Evolutionary conservation across 2,329 filamentous ascomycete genomes (phyloP).

Genomic region (Aspergillus melleus): DNA sequence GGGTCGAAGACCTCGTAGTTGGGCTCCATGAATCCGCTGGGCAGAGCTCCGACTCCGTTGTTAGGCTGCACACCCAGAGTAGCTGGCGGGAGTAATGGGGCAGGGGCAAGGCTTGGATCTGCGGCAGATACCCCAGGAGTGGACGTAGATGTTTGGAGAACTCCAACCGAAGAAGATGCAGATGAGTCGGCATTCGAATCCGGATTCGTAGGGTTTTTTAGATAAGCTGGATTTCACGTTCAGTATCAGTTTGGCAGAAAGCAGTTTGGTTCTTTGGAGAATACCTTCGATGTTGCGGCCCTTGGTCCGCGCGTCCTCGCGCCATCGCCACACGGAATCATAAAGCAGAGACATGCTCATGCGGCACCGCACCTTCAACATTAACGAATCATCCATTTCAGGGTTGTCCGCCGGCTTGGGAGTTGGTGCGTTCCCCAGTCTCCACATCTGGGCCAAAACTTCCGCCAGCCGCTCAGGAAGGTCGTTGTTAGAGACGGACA

Average conservation of each 20-base stretch:
- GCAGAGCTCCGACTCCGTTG: constrained; percentile 27
- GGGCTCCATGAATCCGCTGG: constrained; percentile 61
- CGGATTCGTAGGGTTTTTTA: constrained; percentile 83
- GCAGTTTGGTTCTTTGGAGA: constrained; percentile 27
- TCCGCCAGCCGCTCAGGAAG: constrained; percentile 64
- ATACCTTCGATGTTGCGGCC: constrained; percentile 72
- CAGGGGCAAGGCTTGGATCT: constrained; percentile 48
- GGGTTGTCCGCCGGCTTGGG: constrained; percentile 28
- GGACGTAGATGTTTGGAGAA: constrained; percentile 36
- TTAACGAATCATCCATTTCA: constrained; percentile 49
- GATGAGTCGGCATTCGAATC: constrained; percentile 75
- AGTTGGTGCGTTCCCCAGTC: constrained; percentile 43
- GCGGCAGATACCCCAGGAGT: constrained; percentile 38
- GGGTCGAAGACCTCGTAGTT: constrained; percentile 90
- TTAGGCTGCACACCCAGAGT: constrained; percentile 31
- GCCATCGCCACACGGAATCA: constrained; percentile 68
- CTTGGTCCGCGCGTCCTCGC: constrained; percentile 65
- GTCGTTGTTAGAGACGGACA: constrained; percentile 64
- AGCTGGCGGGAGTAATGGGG: constrained; percentile 34
- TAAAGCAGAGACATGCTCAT: constrained; percentile 69
- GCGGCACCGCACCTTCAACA: constrained; percentile 64
- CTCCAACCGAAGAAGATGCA: constrained; percentile 59
- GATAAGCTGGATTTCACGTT: constrained; percentile 51
- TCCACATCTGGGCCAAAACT: constrained; percentile 66
- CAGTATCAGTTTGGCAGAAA: neutral